These are phyloP conservation scores for Collybia mongolica DNA, from an alignment of 768 basidiomycete species.

Conservation along the genomic window DNA sequence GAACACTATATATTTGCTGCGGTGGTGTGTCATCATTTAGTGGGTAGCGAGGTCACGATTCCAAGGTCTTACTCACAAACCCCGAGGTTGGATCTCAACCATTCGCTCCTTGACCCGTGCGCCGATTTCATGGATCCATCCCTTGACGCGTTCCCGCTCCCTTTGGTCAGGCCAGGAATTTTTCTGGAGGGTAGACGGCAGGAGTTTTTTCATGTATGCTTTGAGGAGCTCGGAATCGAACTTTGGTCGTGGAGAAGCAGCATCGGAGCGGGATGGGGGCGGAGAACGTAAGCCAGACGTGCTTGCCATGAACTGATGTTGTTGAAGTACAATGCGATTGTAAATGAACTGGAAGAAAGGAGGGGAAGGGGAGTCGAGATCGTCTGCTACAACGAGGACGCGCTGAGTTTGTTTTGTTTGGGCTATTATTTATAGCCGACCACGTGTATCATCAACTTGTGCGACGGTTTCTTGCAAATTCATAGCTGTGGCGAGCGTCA, in stretches of 20 bases:
- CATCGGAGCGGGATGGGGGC: slow-evolving; percentile 57
- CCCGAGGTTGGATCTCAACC: slow-evolving; percentile 77
- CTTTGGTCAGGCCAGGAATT: slow-evolving; percentile 66
- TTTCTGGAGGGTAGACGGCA: slow-evolving; percentile 65
- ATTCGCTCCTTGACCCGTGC: slow-evolving; percentile 85
- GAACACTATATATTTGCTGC: slow-evolving; percentile 83
- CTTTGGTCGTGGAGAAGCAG: slow-evolving; percentile 52
- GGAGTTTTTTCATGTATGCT: slow-evolving; percentile 79
- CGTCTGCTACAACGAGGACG: slow-evolving; percentile 6
- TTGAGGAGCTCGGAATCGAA: slow-evolving; percentile 77
- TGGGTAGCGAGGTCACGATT: slow-evolving; percentile 7
- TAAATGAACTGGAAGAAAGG: not conserved
- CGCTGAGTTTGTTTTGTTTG: slow-evolving; percentile 17
- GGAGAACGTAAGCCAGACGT: slow-evolving; percentile 58
- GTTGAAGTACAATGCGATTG: not conserved
- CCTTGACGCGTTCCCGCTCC: slow-evolving; percentile 68
- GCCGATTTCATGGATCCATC: slow-evolving; percentile 82
- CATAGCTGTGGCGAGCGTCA: no score
- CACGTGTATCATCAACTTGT: slow-evolving; percentile 16
- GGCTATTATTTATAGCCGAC: slow-evolving; percentile 9
- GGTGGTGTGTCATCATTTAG: slow-evolving; percentile 10
- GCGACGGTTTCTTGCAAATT: slow-evolving; percentile 9
- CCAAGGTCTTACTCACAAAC: slow-evolving; percentile 61
- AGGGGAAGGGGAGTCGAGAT: not conserved
- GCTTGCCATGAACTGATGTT: slow-evolving; percentile 11